Percentiles rank a stretch among this genome's conserved stretches.
Conservation (phyloP, 2,329 filamentous ascomycete species). For the Arthrocladium fulminans region DNA sequence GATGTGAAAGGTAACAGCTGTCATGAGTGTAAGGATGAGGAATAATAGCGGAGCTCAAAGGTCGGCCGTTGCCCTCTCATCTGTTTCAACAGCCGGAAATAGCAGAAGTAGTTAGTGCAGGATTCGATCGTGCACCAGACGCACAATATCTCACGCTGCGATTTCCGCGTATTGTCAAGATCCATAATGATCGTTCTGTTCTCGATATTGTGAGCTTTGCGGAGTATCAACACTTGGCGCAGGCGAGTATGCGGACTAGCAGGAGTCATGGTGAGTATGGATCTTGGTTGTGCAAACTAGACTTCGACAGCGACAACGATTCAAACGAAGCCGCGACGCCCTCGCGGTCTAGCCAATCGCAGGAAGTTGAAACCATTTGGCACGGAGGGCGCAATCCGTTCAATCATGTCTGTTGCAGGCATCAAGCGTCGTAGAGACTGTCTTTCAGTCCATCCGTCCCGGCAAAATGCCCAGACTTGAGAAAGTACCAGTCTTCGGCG, state of each 20-base stretch:
- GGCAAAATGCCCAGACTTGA: too few relatives aligned
- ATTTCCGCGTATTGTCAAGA: conserved; percentile 66
- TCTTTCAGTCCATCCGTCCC: too few relatives aligned
- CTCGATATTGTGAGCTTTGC: conserved; percentile 59
- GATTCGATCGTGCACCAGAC: conserved; percentile 64
- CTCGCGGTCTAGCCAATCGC: too few relatives aligned
- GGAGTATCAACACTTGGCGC: conserved; percentile 61
- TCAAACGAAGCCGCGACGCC: too few relatives aligned
- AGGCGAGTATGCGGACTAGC: conserved; percentile 39
- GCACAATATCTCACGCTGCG: conserved; percentile 64
- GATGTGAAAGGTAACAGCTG: not conserved
- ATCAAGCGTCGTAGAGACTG: too few relatives aligned
- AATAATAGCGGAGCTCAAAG: not conserved
- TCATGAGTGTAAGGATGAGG: not conserved
- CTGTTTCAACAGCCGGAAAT: conserved; percentile 62
- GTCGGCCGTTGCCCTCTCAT: conserved; percentile 22
- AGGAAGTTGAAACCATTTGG: too few relatives aligned
- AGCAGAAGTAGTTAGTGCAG: conserved; percentile 70
- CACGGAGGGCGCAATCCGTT: too few relatives aligned
- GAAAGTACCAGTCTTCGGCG: too few relatives aligned
- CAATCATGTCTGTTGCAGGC: too few relatives aligned
- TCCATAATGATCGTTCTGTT: conserved; percentile 66
- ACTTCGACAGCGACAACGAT: not conserved
- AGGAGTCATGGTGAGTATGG: not conserved
- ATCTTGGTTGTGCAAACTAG: not conserved